phyloP scores from a whole-genome alignment of 2,329 filamentous ascomycete species.

The Botrytis pseudocinerea region DNA sequence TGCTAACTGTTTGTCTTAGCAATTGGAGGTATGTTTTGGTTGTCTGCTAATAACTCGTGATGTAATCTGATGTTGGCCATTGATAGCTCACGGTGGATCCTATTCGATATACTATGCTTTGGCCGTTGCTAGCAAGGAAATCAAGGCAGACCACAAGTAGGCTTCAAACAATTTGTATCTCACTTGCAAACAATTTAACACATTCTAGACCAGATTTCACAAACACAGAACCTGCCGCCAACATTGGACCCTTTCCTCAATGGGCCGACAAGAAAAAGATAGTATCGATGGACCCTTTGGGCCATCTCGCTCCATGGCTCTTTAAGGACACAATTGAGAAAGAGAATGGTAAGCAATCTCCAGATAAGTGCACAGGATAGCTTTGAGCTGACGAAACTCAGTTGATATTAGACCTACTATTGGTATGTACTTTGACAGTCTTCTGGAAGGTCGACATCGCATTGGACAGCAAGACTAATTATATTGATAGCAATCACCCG shows the following conservation, averaged over 20 bases:
- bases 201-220: constrained; percentile 62
- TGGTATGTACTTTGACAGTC: constrained; percentile 30
- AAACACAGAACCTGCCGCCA: constrained; percentile 88
- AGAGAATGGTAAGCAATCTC: constrained; percentile 57
- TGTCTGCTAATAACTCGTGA: constrained; percentile 6
- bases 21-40: constrained; percentile 54
- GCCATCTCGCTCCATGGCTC: constrained; percentile 81
- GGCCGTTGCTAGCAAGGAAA: constrained; percentile 86
- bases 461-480: constrained; percentile 26
- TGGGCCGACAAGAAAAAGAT: constrained; percentile 94
- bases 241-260: constrained; percentile 84
- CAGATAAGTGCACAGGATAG: neutral
- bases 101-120: constrained; percentile 96
- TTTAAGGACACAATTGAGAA: constrained; percentile 77
- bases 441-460: neutral
- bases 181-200: neutral
- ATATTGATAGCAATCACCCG: constrained; percentile 39
- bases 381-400: constrained; percentile 32
- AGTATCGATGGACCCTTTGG: constrained; percentile 94
- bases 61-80: constrained; percentile 5
- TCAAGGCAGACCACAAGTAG: constrained; percentile 75
- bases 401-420: constrained; percentile 43
- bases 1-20: constrained; percentile 44
- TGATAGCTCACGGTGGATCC: constrained; percentile 75
- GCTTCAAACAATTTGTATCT: constrained; percentile 23